A percentile compares a stretch with the other conserved stretches of the same genome.
phyloP scores from a whole-genome alignment of 2,329 filamentous ascomycete species.

The Metarhizium guizhouense region DNA sequence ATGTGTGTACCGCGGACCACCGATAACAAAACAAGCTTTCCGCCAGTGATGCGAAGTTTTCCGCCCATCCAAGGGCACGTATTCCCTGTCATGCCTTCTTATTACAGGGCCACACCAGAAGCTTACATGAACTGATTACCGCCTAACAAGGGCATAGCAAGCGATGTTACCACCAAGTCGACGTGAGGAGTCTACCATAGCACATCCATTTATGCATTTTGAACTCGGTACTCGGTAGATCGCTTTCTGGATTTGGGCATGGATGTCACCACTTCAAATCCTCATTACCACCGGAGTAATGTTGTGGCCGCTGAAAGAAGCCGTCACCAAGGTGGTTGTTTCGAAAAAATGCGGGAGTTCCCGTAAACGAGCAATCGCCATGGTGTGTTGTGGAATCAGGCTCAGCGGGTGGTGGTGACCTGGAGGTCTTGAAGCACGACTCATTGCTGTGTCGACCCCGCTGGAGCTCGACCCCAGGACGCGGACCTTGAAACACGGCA shows the following conservation, averaged over 20 bases:
- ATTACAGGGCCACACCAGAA: background rate
- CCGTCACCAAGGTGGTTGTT: too few relatives aligned
- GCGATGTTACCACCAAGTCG: background rate
- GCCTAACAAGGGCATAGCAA: background rate
- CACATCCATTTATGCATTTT: too few relatives aligned
- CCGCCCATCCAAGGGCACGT: background rate
- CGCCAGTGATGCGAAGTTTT: background rate
- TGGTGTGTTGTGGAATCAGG: background rate
- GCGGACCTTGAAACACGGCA: background rate
- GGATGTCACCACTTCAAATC: too few relatives aligned
- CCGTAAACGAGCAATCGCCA: background rate
- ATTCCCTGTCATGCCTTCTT: background rate
- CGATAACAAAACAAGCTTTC: constrained; percentile 3
- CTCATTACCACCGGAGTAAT: too few relatives aligned
- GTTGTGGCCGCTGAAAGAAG: too few relatives aligned
- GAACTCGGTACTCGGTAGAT: too few relatives aligned
- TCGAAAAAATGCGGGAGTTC: too few relatives aligned
- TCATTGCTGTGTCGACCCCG: background rate
- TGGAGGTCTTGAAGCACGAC: background rate
- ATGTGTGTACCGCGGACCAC: background rate
- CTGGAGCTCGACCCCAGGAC: background rate
- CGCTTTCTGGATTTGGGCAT: too few relatives aligned
- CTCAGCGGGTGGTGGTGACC: too few relatives aligned
- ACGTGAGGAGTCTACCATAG: background rate
- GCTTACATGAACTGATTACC: background rate